phyloP scores from a whole-genome alignment of 352 stramenopile species.

The Globisporangium viniferum region DNA sequence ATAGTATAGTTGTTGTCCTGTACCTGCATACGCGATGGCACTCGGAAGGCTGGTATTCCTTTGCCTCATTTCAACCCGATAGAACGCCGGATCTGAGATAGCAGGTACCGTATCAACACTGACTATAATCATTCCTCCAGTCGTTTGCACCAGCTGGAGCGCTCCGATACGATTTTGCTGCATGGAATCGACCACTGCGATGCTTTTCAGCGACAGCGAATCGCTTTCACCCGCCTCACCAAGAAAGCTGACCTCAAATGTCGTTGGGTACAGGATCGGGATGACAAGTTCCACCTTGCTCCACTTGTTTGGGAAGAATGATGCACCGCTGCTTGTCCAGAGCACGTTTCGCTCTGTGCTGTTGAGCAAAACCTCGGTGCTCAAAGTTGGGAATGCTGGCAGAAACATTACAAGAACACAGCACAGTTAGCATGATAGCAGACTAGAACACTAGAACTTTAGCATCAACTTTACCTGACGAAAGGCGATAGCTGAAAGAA shows the following conservation, averaged over 20 bases:
- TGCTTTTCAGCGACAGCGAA: constrained; percentile 36
- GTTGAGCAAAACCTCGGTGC: constrained; percentile 33
- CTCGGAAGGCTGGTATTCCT: constrained; percentile 5
- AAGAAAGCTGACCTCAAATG: constrained; percentile 33
- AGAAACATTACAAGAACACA: constrained; percentile 1
- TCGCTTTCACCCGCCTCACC: constrained; percentile 23
- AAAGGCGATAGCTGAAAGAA: constrained; percentile 32
- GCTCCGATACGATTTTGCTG: constrained; percentile 16
- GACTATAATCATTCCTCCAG: constrained; percentile 46
- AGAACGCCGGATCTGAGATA: constrained; percentile 20
- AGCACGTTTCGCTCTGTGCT: constrained; percentile 13
- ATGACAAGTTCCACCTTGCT: constrained; percentile 23
- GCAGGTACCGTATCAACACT: constrained; percentile 8
- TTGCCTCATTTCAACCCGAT: constrained; percentile 33
- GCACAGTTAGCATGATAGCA: neutral
- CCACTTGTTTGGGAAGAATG: constrained; percentile 25
- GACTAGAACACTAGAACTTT: too few relatives aligned
- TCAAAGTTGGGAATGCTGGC: constrained; percentile 38
- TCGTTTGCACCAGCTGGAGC: constrained; percentile 26
- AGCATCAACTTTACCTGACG: constrained; percentile 24
- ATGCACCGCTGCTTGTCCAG: constrained; percentile 33
- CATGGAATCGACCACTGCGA: constrained; percentile 21
- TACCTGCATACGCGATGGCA: constrained; percentile 35
- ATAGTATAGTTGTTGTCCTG: neutral
- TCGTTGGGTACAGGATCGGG: constrained; percentile 17